Evolutionary conservation across 2,329 filamentous ascomycete genomes (phyloP).

Genomic region (Escovopsis sp.): DNA sequence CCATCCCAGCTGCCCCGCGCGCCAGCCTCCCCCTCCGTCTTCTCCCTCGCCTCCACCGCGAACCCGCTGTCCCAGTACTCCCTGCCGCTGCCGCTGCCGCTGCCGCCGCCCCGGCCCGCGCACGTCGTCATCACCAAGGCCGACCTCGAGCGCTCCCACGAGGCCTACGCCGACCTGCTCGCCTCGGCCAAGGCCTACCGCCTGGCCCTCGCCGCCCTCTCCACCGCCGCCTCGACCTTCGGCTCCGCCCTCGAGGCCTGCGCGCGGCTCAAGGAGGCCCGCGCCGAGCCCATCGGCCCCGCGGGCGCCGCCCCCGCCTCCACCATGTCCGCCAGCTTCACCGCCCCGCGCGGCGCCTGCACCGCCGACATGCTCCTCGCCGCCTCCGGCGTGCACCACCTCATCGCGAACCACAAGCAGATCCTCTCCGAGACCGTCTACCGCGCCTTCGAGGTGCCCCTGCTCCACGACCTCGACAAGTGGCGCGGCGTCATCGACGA

Average conservation of each 20-base stretch:
- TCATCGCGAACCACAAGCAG: conserved; percentile 56
- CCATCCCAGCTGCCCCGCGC: conserved; percentile 44
- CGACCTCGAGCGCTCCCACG: conserved; percentile 48
- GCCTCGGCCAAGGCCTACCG: conserved; percentile 50
- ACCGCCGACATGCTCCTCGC: conserved; percentile 49
- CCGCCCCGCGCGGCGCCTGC: conserved; percentile 31
- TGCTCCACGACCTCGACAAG: conserved; percentile 54
- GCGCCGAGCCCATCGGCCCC: conserved; percentile 38
- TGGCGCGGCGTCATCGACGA: conserved; percentile 51
- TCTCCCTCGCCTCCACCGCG: conserved; percentile 48
- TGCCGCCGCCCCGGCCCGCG: conserved; percentile 40
- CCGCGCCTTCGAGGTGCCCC: conserved; percentile 50
- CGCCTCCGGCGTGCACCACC: conserved; percentile 49
- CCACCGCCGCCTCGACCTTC: conserved; percentile 46
- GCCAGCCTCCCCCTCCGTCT: conserved; percentile 44
- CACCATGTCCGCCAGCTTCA: conserved; percentile 33
- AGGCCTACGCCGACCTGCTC: conserved; percentile 47
- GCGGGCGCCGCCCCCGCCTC: conserved; percentile 9
- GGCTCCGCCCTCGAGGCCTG: conserved; percentile 51
- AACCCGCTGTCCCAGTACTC: conserved; percentile 44
- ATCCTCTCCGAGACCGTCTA: conserved; percentile 57
- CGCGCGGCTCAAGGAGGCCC: conserved; percentile 52
- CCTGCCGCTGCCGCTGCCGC: conserved; percentile 44
- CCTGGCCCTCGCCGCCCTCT: conserved; percentile 44
- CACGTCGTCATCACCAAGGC: conserved; percentile 47